Percentiles rank a stretch among this genome's conserved stretches.
Conservation (phyloP, 352 stramenopile species). For the Phytophthora vignae region DNA sequence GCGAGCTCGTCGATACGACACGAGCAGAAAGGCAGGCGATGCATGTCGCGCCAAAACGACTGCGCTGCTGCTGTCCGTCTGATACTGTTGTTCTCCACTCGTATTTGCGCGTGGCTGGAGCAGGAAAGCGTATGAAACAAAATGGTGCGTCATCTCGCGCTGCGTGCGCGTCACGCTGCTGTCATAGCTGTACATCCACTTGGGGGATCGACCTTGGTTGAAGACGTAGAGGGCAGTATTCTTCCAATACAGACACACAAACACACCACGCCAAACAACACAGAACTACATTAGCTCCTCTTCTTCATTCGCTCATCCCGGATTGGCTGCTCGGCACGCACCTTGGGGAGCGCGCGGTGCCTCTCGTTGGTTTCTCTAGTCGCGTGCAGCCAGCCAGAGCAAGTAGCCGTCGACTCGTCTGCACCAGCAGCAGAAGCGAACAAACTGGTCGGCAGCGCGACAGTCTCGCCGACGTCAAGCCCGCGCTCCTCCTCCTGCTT, state of each 20-base stretch:
- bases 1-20: constrained; percentile 22
- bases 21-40: constrained; percentile 22
- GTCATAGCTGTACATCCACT: constrained; percentile 61
- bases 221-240: constrained; percentile 43
- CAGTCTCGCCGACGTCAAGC: constrained; percentile 1
- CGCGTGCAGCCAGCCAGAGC: constrained; percentile 35
- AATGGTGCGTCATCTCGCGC: constrained; percentile 50
- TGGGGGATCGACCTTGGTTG: constrained; percentile 50
- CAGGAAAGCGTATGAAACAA: constrained; percentile 42
- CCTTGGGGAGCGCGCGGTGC: constrained; percentile 34
- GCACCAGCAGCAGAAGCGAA: not conserved
- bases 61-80: not conserved
- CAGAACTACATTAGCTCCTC: not conserved
- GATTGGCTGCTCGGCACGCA: not conserved
- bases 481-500: constrained; percentile 9
- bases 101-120: not conserved
- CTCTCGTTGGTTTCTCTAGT: constrained; percentile 37
- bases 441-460: not conserved
- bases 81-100: not conserved
- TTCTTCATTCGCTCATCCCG: not conserved
- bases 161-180: constrained; percentile 50
- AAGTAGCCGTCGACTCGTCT: not conserved
- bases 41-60: constrained; percentile 19
- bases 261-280: not conserved
- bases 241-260: constrained; percentile 13